Evolutionary conservation across 176 grass and related monocot species (phyloP), one percentile per base, ranked within the genome.

Genomic region (Tillandsia fasciculata): DNA sequence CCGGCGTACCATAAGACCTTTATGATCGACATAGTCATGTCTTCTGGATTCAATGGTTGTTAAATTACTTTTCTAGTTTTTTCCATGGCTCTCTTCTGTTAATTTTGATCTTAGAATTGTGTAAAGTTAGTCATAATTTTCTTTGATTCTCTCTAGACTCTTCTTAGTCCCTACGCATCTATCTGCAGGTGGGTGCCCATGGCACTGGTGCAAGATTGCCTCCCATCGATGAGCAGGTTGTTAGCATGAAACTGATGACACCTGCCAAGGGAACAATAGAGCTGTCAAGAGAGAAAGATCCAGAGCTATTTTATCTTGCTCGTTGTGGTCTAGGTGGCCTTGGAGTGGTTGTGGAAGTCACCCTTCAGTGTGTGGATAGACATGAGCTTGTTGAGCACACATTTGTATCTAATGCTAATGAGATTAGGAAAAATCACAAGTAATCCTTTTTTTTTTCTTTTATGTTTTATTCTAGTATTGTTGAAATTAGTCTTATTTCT

Each of bases 381-480:
- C 88, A 96, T 64, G 71, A 96, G 76, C 77, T 96, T 73, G 85
- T 96, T 57, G 89, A 97, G 70, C 86, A 97, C 73, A 90, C 89
- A 58, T 97, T 92, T 0, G 82, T 97, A 80, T 87, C 86, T 65
- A 90, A 77, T 72, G 74, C 66, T 61, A 58, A 81, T 24, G 86
- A 97, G 78, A 84, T 97, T 68, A 90, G 77, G 82, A 90, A 87
- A 73, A 97, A 97, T 52, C 94, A 97, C 89, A 85, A 85, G 91
- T 91, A 96, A 84, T 75, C 49, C 2, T 64, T 63, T 54, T 14
- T 22, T 10, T 59, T 59, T 20, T 20, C 20, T 20, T 20, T 20
- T 20, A 20, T 20, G 20, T 20, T 20, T 20, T 20, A 20, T 20
- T 14, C 9, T 68, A 59, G 15, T 73, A 23, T 68, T 14, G 67